A percentile compares a stretch with the other conserved stretches of the same genome.
These are phyloP conservation scores for Ganoderma multipileum DNA, from an alignment of 1,284 basidiomycete genomes.

Conservation along the genomic window DNA sequence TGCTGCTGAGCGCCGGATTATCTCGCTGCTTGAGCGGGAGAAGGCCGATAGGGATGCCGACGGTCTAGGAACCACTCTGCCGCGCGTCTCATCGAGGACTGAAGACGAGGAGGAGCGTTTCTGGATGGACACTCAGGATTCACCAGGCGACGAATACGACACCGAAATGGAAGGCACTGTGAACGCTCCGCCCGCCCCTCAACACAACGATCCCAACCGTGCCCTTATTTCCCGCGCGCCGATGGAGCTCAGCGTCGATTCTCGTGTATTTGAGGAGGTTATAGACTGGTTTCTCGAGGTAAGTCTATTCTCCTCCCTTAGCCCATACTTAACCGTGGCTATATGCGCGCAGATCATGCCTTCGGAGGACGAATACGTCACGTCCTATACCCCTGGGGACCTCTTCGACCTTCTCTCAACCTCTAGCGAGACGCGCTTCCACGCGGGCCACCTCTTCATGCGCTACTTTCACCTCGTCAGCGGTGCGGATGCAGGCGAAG, in stretches of 20 bases:
- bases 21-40: slow-evolving; percentile 51
- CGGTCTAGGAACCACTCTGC: slow-evolving; percentile 31
- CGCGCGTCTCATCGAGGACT: background rate
- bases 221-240: background rate
- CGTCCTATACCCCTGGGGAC: slow-evolving; percentile 38
- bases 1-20: slow-evolving; percentile 50
- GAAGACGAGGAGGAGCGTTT: slow-evolving; percentile 24
- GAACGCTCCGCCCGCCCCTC: background rate
- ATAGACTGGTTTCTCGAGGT: slow-evolving; percentile 54
- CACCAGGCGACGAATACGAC: slow-evolving; percentile 5
- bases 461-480: slow-evolving; percentile 53
- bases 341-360: slow-evolving; percentile 14
- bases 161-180: background rate
- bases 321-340: background rate
- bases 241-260: slow-evolving; percentile 35
- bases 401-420: slow-evolving; percentile 59
- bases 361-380: slow-evolving; percentile 17
- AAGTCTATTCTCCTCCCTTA: slow-evolving; percentile 17
- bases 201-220: background rate
- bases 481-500: slow-evolving; percentile 16
- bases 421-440: slow-evolving; percentile 64
- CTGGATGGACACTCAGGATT: slow-evolving; percentile 7
- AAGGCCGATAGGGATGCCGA: slow-evolving; percentile 41
- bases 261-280: slow-evolving; percentile 42
- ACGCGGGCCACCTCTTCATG: slow-evolving; percentile 62